Evolutionary conservation across 1,284 basidiomycete genomes (phyloP).

Genomic region (Fomitopsis betulina): DNA sequence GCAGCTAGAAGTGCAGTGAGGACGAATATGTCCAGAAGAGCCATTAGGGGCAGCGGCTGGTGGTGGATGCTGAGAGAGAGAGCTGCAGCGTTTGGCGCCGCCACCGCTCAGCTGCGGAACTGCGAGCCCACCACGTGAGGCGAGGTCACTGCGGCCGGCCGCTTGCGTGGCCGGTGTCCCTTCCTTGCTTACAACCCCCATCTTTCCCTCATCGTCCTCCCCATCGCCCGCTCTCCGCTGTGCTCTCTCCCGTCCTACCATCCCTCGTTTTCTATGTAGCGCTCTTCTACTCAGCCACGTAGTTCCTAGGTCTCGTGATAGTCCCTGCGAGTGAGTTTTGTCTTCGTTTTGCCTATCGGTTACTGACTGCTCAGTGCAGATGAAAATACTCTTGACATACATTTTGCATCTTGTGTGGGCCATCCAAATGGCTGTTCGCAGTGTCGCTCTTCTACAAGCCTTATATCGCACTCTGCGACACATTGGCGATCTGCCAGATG

Average conservation of each 20-base stretch:
- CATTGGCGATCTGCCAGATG: no score
- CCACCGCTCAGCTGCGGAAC: slow-evolving; percentile 9
- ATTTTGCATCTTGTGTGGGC: no score
- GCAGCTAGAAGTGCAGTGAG: slow-evolving; percentile 41
- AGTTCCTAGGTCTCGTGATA: no score
- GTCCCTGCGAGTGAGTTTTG: no score
- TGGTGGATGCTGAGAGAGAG: neutral
- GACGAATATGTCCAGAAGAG: slow-evolving; percentile 14
- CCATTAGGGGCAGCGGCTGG: slow-evolving; percentile 3
- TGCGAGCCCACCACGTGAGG: neutral
- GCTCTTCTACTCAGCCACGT: no score
- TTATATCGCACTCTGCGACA: no score
- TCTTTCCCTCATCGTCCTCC: slow-evolving; percentile 21
- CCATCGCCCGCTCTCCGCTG: neutral
- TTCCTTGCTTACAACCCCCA: slow-evolving; percentile 37
- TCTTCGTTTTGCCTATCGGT: no score
- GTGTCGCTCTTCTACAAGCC: no score
- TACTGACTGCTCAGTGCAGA: no score
- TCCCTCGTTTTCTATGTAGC: neutral
- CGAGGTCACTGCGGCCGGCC: slow-evolving; percentile 2
- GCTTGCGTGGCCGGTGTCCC: slow-evolving; percentile 8
- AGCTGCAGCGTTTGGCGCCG: neutral
- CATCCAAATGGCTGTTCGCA: no score
- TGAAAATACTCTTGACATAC: no score
- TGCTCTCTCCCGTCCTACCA: slow-evolving; percentile 8